Percentiles rank a stretch among this genome's conserved stretches.
These are phyloP conservation scores for Zizania latifolia DNA, from an alignment of 176 grass and related monocot genomes.

Conservation along the genomic window DNA sequence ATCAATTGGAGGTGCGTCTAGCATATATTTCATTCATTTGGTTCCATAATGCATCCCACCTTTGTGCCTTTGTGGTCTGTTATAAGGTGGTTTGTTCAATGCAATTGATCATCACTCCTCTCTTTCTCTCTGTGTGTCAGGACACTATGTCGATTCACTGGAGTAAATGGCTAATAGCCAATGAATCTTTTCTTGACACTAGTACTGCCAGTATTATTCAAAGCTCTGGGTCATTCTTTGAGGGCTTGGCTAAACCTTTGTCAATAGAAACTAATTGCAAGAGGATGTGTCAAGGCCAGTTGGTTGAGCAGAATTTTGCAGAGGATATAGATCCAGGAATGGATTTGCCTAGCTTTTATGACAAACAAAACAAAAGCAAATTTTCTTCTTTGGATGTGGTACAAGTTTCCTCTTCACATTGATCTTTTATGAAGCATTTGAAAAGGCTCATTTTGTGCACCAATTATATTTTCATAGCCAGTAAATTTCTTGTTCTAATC, in stretches of 20 bases:
- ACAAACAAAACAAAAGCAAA: slow-evolving; percentile 14
- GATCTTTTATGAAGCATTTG: background rate
- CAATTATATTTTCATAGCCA: background rate
- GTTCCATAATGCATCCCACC: slow-evolving; percentile 19
- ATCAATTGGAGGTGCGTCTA: slow-evolving; percentile 51
- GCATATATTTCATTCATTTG: slow-evolving; percentile 13
- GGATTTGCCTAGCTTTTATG: slow-evolving; percentile 14
- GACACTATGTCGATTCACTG: slow-evolving; percentile 46
- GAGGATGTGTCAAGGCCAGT: slow-evolving; percentile 12
- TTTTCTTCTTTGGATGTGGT: slow-evolving; percentile 33
- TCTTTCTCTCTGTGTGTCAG: slow-evolving; percentile 38
- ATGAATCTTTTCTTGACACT: slow-evolving; percentile 42
- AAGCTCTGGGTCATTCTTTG: slow-evolving; percentile 43
- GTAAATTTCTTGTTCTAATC: slow-evolving; percentile 9
- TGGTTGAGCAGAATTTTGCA: slow-evolving; percentile 27
- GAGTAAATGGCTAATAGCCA: slow-evolving; percentile 57
- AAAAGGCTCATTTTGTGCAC: slow-evolving; percentile 20
- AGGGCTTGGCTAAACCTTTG: slow-evolving; percentile 49
- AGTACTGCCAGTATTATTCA: slow-evolving; percentile 26
- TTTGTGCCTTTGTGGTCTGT: background rate
- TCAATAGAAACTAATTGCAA: slow-evolving; percentile 42
- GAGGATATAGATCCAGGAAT: slow-evolving; percentile 26
- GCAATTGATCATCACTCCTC: slow-evolving; percentile 10
- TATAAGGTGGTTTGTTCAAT: slow-evolving; percentile 23
- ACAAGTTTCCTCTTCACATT: background rate